phyloP scores from a whole-genome alignment of 169 alveolate species.

The Miamiensis avidus region DNA sequence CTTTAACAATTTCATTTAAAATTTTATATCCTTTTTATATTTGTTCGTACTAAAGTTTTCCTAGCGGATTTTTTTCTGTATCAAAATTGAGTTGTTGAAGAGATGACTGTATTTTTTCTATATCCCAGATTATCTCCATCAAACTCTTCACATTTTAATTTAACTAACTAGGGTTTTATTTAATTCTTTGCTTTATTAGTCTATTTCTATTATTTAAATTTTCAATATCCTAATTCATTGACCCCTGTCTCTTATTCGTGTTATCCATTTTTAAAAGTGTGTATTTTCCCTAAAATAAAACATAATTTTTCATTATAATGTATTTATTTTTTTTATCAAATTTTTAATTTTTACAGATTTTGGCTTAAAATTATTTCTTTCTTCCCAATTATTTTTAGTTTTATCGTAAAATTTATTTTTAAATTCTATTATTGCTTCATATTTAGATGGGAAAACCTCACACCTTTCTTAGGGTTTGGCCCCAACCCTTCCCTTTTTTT shows the following conservation, averaged over 20 bases:
- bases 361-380: slow-evolving; percentile 33
- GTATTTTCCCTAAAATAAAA: slow-evolving; percentile 40
- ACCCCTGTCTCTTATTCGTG: slow-evolving; percentile 9
- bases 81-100: slow-evolving; percentile 75
- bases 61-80: slow-evolving; percentile 82
- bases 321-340: not conserved
- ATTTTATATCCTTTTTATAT: slow-evolving; percentile 76
- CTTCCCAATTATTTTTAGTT: slow-evolving; percentile 69
- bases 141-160: slow-evolving; percentile 29
- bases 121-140: slow-evolving; percentile 65
- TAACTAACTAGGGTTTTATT: not conserved
- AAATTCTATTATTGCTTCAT: slow-evolving; percentile 44
- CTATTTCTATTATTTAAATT: slow-evolving; percentile 40
- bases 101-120: slow-evolving; percentile 55
- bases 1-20: slow-evolving; percentile 63
- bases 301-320: too few species aligned
- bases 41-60: slow-evolving; percentile 66
- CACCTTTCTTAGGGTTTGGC: slow-evolving; percentile 37
- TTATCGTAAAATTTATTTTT: slow-evolving; percentile 61
- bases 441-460: slow-evolving; percentile 11
- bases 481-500: slow-evolving; percentile 49
- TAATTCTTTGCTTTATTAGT: slow-evolving; percentile 30
- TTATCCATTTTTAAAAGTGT: slow-evolving; percentile 36
- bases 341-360: slow-evolving; percentile 18
- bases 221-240: slow-evolving; percentile 40